phyloP scores from a whole-genome alignment of 1,139 yeast species.

The Chernovozyma aurita region DNA sequence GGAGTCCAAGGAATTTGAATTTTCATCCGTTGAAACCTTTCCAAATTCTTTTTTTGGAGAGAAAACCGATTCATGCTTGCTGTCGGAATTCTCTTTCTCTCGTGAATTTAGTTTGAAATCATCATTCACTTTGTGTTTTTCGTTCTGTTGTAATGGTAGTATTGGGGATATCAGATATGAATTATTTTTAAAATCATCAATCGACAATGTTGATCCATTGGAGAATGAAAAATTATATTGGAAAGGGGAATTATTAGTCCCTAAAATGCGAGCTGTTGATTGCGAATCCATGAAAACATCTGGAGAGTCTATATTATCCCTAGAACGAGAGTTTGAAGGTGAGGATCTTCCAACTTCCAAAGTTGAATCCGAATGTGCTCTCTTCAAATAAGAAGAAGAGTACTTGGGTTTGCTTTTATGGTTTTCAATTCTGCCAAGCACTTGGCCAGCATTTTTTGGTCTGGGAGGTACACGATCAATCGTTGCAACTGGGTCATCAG shows the following conservation, averaged over 20 bases:
- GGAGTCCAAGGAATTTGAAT: constrained; percentile 37
- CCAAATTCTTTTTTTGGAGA: constrained; percentile 8
- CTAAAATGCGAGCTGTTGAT: constrained; percentile 3
- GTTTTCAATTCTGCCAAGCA: constrained; percentile 11
- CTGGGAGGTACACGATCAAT: neutral
- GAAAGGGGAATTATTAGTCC: constrained; percentile 6
- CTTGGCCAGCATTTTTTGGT: constrained; percentile 1
- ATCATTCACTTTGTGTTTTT: constrained; percentile 4
- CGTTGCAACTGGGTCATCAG: neutral
- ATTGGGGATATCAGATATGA: constrained; percentile 39
- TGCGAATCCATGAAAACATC: constrained; percentile 1
- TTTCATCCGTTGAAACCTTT: constrained; percentile 3
- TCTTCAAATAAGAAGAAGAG: constrained; percentile 34
- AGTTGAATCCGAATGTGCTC: constrained; percentile 31
- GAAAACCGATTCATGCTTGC: neutral
- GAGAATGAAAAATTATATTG: constrained; percentile 12
- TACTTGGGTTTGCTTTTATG: constrained; percentile 33
- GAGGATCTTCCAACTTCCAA: constrained; percentile 10
- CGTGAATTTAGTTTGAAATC: constrained; percentile 3
- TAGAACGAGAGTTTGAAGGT: neutral
- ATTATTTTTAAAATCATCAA: constrained; percentile 34
- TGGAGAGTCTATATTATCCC: constrained; percentile 3
- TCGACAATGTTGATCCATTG: constrained; percentile 9
- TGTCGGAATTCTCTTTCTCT: neutral
- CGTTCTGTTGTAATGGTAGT: constrained; percentile 18